Conservation (phyloP, 2,329 filamentous ascomycete species). For the Plenodomus biglobosus region DNA sequence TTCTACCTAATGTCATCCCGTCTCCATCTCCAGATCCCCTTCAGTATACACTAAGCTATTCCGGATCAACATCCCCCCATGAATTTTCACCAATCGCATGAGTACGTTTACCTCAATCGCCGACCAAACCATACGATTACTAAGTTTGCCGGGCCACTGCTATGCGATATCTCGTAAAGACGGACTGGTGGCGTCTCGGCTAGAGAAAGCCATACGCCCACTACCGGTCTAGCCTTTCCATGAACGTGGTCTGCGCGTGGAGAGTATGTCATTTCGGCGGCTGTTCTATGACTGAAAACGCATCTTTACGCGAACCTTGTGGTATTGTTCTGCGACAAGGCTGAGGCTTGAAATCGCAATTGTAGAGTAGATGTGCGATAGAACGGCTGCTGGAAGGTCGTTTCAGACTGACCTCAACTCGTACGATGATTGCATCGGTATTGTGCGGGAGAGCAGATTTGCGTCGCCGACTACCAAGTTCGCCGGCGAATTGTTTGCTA, state of each 20-base stretch:
- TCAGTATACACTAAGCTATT: neutral
- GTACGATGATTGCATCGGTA: constrained; percentile 8
- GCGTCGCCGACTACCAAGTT: constrained; percentile 4
- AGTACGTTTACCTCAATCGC: constrained; percentile 15
- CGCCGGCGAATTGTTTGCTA: constrained; percentile 1
- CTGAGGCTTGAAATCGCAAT: neutral
- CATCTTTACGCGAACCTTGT: constrained; percentile 4
- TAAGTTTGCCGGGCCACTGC: constrained; percentile 13
- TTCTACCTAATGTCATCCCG: constrained; percentile 1
- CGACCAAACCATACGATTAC: constrained; percentile 17
- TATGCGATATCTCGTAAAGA: constrained; percentile 2
- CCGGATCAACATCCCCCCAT: constrained; percentile 12
- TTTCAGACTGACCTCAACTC: constrained; percentile 5
- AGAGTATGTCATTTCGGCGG: too few relatives aligned
- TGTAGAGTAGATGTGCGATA: neutral
- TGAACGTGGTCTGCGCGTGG: constrained; percentile 18
- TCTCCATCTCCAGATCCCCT: constrained; percentile 4
- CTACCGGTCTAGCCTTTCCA: constrained; percentile 13
- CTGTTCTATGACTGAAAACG: constrained; percentile 7
- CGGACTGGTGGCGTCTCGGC: constrained; percentile 15
- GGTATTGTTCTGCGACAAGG: constrained; percentile 1
- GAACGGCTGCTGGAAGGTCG: neutral
- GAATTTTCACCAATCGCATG: constrained; percentile 12
- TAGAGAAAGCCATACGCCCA: constrained; percentile 8
- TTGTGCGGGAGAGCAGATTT: neutral